Evolutionary conservation across 441 rosid genomes (phyloP).

Genomic region (Melastoma candidum): DNA sequence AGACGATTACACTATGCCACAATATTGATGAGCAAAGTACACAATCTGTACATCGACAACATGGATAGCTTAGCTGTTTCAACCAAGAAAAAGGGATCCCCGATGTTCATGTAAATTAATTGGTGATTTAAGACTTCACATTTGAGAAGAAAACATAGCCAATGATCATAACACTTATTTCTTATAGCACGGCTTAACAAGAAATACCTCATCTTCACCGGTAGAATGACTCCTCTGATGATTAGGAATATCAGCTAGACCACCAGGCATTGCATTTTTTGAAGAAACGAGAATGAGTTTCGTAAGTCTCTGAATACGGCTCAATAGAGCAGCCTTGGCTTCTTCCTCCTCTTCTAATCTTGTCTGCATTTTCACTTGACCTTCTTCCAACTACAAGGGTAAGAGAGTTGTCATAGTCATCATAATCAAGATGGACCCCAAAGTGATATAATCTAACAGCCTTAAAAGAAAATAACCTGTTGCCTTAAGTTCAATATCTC

Average conservation of each 20-base stretch:
- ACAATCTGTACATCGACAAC: too few relatives aligned
- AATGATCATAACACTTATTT: too few relatives aligned
- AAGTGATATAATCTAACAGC: not conserved
- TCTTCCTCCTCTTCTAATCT: conserved; percentile 99
- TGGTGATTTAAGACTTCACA: too few relatives aligned
- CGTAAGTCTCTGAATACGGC: conserved; percentile 95
- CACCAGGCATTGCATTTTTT: conserved; percentile 70
- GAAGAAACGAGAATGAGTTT: conserved; percentile 98
- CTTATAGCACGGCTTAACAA: not conserved
- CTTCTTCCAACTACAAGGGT: conserved; percentile 76
- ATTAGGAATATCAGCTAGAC: conserved; percentile 47
- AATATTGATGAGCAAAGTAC: too few relatives aligned
- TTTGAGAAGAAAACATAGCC: too few relatives aligned
- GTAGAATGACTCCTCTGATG: conserved; percentile 62
- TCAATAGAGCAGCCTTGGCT: conserved; percentile 99
- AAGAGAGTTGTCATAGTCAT: conserved; percentile 4
- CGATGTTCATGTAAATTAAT: too few relatives aligned
- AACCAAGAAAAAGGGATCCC: too few relatives aligned
- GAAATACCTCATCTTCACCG: conserved; percentile 71
- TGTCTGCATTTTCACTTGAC: conserved; percentile 99
- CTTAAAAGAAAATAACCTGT: conserved; percentile 41
- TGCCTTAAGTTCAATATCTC: conserved; percentile 86
- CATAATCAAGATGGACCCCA: not conserved
- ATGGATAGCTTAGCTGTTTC: too few relatives aligned
- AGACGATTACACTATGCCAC: too few relatives aligned